Percentiles rank a stretch among this genome's conserved stretches.
phyloP scores from a whole-genome alignment of 805 yeast genomes.

The Candida hispaniensis region DNA sequence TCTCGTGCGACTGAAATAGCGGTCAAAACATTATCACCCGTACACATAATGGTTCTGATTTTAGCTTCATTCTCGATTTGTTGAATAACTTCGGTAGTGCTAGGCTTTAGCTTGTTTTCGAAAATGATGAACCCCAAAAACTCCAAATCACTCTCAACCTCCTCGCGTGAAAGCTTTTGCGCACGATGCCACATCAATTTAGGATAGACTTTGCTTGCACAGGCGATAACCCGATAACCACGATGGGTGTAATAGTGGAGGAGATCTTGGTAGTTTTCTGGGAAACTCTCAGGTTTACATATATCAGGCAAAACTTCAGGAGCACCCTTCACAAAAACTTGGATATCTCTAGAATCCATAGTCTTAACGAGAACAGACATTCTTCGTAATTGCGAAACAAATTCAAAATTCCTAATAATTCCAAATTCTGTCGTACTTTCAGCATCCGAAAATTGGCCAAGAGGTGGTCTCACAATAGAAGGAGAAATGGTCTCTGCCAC shows the following conservation, averaged over 20 bases:
- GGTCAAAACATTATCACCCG: constrained; percentile 92
- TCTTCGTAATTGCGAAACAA: constrained; percentile 71
- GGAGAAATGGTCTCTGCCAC: constrained; percentile 13
- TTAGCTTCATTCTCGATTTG: constrained; percentile 50
- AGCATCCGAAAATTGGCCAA: constrained; percentile 1
- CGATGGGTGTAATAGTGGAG: constrained; percentile 80
- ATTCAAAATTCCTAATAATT: constrained; percentile 58
- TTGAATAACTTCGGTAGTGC: constrained; percentile 51
- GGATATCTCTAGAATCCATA: constrained; percentile 30
- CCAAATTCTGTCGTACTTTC: constrained; percentile 23
- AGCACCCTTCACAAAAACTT: constrained; percentile 82
- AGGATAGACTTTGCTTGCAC: constrained; percentile 55
- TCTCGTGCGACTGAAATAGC: constrained; percentile 90
- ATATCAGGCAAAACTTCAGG: constrained; percentile 84
- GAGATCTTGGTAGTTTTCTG: constrained; percentile 59
- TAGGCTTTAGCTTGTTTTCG: constrained; percentile 75
- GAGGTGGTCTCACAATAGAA: constrained; percentile 12
- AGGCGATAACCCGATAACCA: constrained; percentile 92
- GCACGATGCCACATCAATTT: constrained; percentile 39
- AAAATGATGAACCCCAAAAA: constrained; percentile 86
- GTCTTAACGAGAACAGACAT: constrained; percentile 67
- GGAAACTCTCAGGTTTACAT: constrained; percentile 62
- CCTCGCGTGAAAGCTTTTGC: constrained; percentile 41
- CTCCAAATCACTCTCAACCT: constrained; percentile 54
- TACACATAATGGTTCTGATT: constrained; percentile 86